A percentile compares a stretch with the other conserved stretches of the same genome.
These are phyloP conservation scores for Scolecobasidium constrictum DNA, from an alignment of 2,329 filamentous ascomycete genomes.

Conservation along the genomic window DNA sequence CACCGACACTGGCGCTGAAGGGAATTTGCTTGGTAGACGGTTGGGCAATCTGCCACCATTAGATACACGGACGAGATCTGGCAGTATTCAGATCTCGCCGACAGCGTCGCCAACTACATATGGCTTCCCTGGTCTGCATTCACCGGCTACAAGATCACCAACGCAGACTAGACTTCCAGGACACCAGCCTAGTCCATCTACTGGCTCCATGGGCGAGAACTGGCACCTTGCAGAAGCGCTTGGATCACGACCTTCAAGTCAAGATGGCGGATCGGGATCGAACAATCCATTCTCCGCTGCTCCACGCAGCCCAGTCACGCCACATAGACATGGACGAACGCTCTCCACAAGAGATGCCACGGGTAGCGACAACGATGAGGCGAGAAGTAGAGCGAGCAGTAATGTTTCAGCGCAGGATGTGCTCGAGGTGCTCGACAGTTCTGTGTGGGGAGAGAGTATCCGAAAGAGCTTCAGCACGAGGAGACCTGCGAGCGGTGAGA, in stretches of 20 bases:
- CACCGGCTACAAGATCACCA: background rate
- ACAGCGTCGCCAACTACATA: conserved; percentile 4
- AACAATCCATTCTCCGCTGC: background rate
- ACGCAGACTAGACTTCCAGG: background rate
- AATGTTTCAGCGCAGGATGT: conserved; percentile 66
- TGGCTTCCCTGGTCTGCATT: background rate
- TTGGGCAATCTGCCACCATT: background rate
- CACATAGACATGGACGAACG: conserved; percentile 1
- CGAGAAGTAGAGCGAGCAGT: conserved; percentile 52
- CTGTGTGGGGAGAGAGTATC: conserved; percentile 88
- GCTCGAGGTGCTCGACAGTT: conserved; percentile 76
- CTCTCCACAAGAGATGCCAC: conserved; percentile 12
- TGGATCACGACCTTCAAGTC: conserved; percentile 2
- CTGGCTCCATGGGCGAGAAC: background rate
- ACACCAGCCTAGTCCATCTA: background rate
- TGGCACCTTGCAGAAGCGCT: conserved; percentile 7
- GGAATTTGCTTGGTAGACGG: background rate
- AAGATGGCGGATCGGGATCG: background rate
- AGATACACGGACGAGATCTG: background rate
- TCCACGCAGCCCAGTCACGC: background rate
- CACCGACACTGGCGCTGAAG: background rate
- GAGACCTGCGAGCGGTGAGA: conserved; percentile 1
- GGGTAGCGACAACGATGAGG: conserved; percentile 14
- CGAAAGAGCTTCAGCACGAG: conserved; percentile 67
- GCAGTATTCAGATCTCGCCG: conserved; percentile 11